Evolutionary conservation across 2,329 filamentous ascomycete species (phyloP).

Genomic region (Cladophialophora immunda): DNA sequence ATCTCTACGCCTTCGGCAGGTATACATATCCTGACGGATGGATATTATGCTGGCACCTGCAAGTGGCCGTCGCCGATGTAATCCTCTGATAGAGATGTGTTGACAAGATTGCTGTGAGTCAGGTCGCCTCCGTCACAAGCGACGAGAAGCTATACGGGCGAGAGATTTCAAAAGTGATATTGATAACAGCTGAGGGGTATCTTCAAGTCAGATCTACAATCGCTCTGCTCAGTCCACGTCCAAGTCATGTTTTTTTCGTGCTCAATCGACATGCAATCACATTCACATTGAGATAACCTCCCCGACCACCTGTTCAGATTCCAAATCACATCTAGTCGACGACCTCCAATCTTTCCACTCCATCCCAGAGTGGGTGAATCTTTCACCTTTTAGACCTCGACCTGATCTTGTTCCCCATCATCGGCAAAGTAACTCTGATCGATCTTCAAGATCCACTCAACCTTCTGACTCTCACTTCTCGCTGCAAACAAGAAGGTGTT

Average conservation of each 20-base stretch:
- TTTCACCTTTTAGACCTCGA: background rate
- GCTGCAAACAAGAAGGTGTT: constrained; percentile 96
- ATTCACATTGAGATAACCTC: constrained; percentile 1
- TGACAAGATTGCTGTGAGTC: background rate
- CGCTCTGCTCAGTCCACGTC: background rate
- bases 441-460: constrained; percentile 95
- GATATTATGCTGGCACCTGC: no score
- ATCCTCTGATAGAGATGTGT: no score
- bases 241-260: background rate
- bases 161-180: background rate
- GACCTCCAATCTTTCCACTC: background rate
- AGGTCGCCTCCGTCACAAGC: background rate
- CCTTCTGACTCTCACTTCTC: constrained; percentile 87
- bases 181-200: background rate
- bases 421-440: constrained; percentile 76
- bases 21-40: no score
- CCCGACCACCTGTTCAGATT: background rate
- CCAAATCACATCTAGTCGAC: background rate
- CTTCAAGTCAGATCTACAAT: constrained; percentile 8
- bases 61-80: no score
- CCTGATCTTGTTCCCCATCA: constrained; percentile 29
- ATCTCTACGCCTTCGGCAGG: no score
- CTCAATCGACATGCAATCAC: background rate
- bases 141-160: background rate
- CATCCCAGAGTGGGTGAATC: background rate